phyloP scores from a whole-genome alignment of 352 stramenopile species.

The Globisporangium splendens region DNA sequence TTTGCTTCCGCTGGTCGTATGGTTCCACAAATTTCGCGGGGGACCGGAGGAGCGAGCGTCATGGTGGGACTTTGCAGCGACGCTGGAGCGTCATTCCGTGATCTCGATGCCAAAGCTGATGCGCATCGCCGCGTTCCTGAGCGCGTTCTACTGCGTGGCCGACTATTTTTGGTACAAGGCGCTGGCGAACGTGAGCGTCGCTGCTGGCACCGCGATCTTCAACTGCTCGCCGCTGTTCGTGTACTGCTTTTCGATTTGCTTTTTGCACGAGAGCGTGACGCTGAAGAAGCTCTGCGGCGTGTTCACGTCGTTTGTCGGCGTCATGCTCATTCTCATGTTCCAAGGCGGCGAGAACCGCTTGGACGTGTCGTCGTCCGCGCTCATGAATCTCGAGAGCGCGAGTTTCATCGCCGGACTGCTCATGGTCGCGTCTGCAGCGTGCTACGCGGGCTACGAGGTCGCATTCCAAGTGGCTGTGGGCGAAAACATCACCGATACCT shows the following conservation, averaged over 20 bases:
- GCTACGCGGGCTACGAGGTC: conserved; percentile 55
- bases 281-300: conserved; percentile 40
- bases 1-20: conserved; percentile 32
- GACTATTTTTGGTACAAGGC: conserved; percentile 68
- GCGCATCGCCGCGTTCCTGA: conserved; percentile 33
- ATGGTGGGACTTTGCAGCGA: conserved; percentile 15
- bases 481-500: conserved; percentile 41
- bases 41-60: conserved; percentile 12
- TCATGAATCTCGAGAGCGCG: conserved; percentile 19
- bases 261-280: conserved; percentile 37
- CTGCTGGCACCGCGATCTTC: conserved; percentile 48
- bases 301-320: conserved; percentile 36
- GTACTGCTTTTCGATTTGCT: conserved; percentile 67
- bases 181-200: conserved; percentile 40
- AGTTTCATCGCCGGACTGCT: conserved; percentile 35
- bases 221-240: conserved; percentile 62
- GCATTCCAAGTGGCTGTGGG: conserved; percentile 32
- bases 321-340: conserved; percentile 47
- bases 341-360: conserved; percentile 21
- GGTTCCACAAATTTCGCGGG: conserved; percentile 28
- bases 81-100: conserved; percentile 33
- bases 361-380: conserved; percentile 11
- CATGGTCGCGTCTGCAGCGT: conserved; percentile 38
- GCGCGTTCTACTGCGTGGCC: conserved; percentile 38
- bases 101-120: conserved; percentile 28